Conservation (phyloP, 148 eudicot genomes). For the Rhododendron simsii region DNA sequence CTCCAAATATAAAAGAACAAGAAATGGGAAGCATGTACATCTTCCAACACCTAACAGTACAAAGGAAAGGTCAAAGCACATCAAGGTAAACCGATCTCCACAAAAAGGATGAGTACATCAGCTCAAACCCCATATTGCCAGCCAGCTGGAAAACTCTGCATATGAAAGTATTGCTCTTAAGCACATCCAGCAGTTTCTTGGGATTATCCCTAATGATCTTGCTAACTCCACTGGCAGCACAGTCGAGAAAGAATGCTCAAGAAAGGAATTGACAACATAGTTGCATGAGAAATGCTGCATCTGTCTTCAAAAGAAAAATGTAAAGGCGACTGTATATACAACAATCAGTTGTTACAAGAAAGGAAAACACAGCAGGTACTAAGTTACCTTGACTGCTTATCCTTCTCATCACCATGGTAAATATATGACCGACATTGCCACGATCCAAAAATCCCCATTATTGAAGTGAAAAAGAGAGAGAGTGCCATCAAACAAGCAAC, state of each 20-base stretch:
- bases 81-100: neutral
- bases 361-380: neutral
- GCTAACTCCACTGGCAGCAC: neutral
- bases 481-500: conserved; percentile 5
- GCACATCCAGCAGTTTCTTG: neutral
- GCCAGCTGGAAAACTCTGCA: neutral
- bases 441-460: neutral
- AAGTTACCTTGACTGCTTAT: neutral
- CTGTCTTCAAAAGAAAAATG: neutral
- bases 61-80: neutral
- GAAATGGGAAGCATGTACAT: neutral
- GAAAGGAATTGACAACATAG: neutral
- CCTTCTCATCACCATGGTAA: neutral
- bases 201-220: neutral
- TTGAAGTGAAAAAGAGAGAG: neutral
- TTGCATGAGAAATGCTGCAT: neutral
- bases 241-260: neutral
- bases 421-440: neutral
- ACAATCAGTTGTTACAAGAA: neutral
- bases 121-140: neutral
- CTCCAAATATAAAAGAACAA: neutral
- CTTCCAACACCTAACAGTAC: neutral
- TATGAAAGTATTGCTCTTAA: neutral
- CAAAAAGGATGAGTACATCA: neutral
- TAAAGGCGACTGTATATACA: no score